Conservation (phyloP, 331 rosid genomes). For the Arachis monticola region DNA sequence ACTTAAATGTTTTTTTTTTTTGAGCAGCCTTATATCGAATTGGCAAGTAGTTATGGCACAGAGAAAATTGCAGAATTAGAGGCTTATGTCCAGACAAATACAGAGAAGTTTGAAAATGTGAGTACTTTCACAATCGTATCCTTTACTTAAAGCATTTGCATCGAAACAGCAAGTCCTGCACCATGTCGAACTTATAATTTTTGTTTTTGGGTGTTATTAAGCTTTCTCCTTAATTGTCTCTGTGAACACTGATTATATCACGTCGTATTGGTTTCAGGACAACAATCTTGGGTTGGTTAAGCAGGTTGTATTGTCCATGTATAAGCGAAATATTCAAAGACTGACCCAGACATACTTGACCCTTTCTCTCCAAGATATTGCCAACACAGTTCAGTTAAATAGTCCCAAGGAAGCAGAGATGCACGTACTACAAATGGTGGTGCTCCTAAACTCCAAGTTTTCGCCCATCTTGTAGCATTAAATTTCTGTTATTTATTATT, state of each 20-base stretch:
- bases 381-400: constrained; percentile 69
- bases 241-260: constrained; percentile 25
- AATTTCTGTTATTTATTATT: constrained; percentile 14
- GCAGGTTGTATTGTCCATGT: constrained; percentile 76
- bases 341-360: constrained; percentile 88
- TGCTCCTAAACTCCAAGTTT: neutral
- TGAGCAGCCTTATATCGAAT: constrained; percentile 71
- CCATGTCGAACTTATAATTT: constrained; percentile 9
- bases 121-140: constrained; percentile 40
- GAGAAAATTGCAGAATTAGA: constrained; percentile 65
- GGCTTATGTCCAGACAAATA: constrained; percentile 54
- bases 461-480: constrained; percentile 13
- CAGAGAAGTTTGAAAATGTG: constrained; percentile 65
- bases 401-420: constrained; percentile 80
- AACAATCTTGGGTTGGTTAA: constrained; percentile 83
- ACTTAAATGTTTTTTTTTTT: constrained; percentile 1
- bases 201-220: neutral
- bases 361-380: constrained; percentile 91
- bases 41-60: constrained; percentile 63
- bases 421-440: constrained; percentile 92
- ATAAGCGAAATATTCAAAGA: constrained; percentile 89
- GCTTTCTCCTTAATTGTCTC: neutral
- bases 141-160: constrained; percentile 13
- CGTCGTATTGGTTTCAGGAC: constrained; percentile 54
- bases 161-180: constrained; percentile 12